Base-by-base conservation (phyloP, 2,329 filamentous ascomycete species). In the Aspergillus novofumigatus region DNA sequence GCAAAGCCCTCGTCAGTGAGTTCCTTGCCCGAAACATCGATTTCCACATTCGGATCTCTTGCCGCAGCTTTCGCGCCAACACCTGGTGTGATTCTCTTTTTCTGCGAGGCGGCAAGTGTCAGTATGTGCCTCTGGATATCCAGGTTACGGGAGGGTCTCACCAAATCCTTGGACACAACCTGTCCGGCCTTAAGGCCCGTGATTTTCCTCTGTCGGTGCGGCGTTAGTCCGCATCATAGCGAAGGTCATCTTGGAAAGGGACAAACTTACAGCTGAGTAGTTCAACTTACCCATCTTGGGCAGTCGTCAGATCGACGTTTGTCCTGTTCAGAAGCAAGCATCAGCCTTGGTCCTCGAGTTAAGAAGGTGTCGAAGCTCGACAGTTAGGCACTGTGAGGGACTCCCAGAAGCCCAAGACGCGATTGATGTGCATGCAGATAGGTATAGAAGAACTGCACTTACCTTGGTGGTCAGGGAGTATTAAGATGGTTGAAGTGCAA, bases 1-100 rank as follows among this genome's bases (percentile, higher is more conserved):
- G 58, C 59, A 10, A 80, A 70, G 9, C 79, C 79, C 8, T 77
- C 75, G 55, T 81, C 77, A 1, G 74, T 77, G n/a, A 81, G 68
- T 8, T 69, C 63, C 65, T 78, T 82, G 38, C 71, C 71, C 3
- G 75, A 71, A 14, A 80, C 67, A 54, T 79, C 77, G 56, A 82
- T 71, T 54, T 81, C 78, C 23, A 82, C 58, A 14, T 65, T 56
- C 5, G 70, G 68, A 53, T 75, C 70, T 54, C 72, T 57, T 10
- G 67, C 61, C 26, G 68, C 69, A 6, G 67, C 62, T 56, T 65
- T 69, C 21, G 69, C 64, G 44, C 62, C 62, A 29, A 59, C 55
- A 1, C 65, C 67, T 9, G 70, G 64, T 3, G 72, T 67, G 45
- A 73, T 71, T 52, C 69, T 65, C 59, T 72, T 77, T 59, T 59